Evolutionary conservation across 257 asterid species (phyloP).

Genomic region (Jacaranda copaia): DNA sequence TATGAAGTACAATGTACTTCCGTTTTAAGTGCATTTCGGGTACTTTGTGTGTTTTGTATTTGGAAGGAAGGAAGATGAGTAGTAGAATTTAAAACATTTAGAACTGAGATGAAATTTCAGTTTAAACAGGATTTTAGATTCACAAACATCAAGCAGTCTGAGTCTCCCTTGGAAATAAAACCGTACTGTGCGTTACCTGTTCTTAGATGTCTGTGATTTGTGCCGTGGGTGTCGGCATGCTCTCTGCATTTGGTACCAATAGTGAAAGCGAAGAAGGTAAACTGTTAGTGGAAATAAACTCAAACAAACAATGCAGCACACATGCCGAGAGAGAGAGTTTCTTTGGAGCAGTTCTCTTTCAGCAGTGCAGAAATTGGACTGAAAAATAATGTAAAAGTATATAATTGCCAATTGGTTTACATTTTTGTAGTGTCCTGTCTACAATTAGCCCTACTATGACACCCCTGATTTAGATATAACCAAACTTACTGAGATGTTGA

Average conservation of each 20-base stretch:
- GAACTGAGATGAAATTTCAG: conserved; percentile 16
- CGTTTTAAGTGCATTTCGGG: conserved; percentile 23
- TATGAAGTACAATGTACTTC: not conserved
- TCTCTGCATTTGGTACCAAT: not conserved
- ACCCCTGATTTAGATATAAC: not conserved
- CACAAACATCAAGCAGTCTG: conserved; percentile 2
- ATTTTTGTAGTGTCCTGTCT: not conserved
- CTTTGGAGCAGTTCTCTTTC: conserved; percentile 9
- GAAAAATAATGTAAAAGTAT: not conserved
- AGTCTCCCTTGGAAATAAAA: not conserved
- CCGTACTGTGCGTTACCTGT: not conserved
- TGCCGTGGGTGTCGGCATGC: not conserved
- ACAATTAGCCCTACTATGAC: not conserved
- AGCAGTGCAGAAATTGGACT: conserved; percentile 25
- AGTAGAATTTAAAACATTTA: conserved; percentile 10
- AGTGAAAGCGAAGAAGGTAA: not conserved
- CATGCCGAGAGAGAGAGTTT: no score
- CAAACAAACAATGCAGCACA: not conserved
- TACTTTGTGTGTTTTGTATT: not conserved
- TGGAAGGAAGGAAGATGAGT: not conserved
- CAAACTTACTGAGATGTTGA: conserved; percentile 17
- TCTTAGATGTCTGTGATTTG: not conserved
- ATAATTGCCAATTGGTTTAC: not conserved
- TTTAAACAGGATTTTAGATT: conserved; percentile 19
- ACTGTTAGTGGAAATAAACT: conserved; percentile 22